Conservation (phyloP, 805 yeast genomes). For the Schizosaccharomyces osmophilus region DNA sequence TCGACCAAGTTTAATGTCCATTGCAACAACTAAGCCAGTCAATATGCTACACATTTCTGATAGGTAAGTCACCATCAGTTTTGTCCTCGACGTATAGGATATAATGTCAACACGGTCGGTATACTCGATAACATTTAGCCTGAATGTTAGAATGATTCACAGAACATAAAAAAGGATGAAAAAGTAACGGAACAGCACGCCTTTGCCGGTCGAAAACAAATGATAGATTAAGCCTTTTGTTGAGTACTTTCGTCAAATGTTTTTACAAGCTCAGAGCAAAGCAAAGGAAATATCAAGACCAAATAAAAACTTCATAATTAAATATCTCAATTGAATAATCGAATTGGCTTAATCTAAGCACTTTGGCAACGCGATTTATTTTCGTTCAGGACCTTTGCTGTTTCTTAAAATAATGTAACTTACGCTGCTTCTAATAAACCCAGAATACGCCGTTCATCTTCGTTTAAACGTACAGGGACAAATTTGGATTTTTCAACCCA, state of each 20-base stretch:
- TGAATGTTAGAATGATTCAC: not conserved
- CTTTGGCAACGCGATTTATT: too few relatives aligned
- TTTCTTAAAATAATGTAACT: not conserved
- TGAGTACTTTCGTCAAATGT: too few relatives aligned
- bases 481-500: constrained; percentile 19
- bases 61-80: constrained; percentile 45
- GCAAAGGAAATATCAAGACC: too few relatives aligned
- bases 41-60: constrained; percentile 56
- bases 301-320: too few relatives aligned
- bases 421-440: constrained; percentile 19
- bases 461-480: constrained; percentile 47
- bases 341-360: too few relatives aligned
- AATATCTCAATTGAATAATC: too few relatives aligned
- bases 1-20: constrained; percentile 47
- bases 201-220: too few relatives aligned
- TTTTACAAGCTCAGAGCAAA: too few relatives aligned
- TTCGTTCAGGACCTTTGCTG: not conserved
- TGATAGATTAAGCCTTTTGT: too few relatives aligned
- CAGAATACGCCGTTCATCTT: constrained; percentile 43
- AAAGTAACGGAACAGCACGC: too few relatives aligned
- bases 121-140: constrained; percentile 47
- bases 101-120: constrained; percentile 50
- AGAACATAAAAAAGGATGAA: too few relatives aligned
- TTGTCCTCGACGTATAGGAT: constrained; percentile 40
- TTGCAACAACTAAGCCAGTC: constrained; percentile 57